Evolutionary conservation across 257 asterid genomes (phyloP), one percentile per base, ranked within the genome.

Genomic region (Nemophila menziesii): DNA sequence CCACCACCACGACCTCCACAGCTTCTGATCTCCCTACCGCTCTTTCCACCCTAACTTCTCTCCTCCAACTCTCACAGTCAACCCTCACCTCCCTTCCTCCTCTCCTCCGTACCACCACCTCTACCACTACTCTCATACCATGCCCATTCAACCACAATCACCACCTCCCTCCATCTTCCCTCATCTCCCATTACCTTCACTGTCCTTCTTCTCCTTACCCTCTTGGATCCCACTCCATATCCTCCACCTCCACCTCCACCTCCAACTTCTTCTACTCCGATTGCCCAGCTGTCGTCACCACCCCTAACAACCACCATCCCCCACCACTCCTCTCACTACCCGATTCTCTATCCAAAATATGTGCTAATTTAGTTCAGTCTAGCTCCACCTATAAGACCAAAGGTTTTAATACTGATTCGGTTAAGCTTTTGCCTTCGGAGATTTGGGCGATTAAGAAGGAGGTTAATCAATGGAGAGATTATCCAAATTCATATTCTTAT

Each of bases 141-240:
- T 85, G 95, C 65, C 87, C 92, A 46, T 68, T 60, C 65, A 69
- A 77, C 66, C 69, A 74, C 29, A 69, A 57, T 62, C 96, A 85
- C 67, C 87, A 43, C 4, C 64, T 81, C 19, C 83, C 92, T 6
- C 73, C 77, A 34, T 64, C 86, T 38, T 71, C 84, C 34, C 82
- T 82, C 66, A 82, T 86, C 67, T 72, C 81, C 43, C 96, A 86
- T 75, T 62, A 37, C 64, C 75, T 82, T 44, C 69, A 62, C 40
- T 79, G 93, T 72, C 77, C 86, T 22, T 65, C 72, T 11, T 60
- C 66, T 34, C 17, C 19, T n/a, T 22, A 49, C 16, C 60, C 57
- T 20, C 21, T 51, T 20, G 39, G 73, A 20, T 43, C 64, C 49
- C 46, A 67, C 73, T 72, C 48, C 64, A 49, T 16, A 71, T 75